phyloP scores from a whole-genome alignment of 2,329 filamentous ascomycete genomes.

The Paecilomyces fulvus region DNA sequence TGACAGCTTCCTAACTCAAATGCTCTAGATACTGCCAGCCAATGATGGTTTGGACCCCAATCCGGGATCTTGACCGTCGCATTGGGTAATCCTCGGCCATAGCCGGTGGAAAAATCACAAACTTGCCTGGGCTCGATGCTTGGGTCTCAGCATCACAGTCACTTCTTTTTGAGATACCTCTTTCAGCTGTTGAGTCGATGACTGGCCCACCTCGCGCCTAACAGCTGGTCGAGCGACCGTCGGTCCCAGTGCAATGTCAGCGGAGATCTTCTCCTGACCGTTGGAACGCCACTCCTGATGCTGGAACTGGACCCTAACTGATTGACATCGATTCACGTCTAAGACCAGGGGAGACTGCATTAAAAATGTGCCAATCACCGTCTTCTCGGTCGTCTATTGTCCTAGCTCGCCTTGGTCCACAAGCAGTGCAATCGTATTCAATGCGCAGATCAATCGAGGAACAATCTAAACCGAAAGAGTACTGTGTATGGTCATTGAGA shows the following conservation, averaged over 20 bases:
- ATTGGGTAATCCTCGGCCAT: not conserved
- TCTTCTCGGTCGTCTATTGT: too few species aligned
- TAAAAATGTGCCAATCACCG: not conserved
- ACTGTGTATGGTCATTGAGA: not conserved
- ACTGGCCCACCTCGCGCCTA: not conserved
- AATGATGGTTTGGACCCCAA: not conserved
- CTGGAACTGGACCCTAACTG: not conserved
- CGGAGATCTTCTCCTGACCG: not conserved
- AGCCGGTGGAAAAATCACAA: not conserved
- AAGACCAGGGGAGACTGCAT: not conserved
- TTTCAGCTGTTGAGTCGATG: not conserved
- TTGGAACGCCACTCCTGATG: not conserved
- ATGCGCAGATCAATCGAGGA: not conserved
- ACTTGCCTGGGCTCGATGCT: not conserved
- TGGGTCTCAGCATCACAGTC: not conserved
- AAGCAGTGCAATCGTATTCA: not conserved
- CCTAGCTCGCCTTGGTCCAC: not conserved
- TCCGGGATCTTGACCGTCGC: not conserved
- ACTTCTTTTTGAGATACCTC: not conserved
- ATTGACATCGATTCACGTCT: not conserved
- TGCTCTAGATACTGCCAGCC: not conserved
- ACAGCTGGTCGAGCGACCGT: not conserved
- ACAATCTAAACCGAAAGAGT: not conserved
- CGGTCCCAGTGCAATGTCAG: not conserved
- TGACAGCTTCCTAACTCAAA: not conserved